phyloP scores from a whole-genome alignment of 1,139 yeast species.

The Martiniozyma asiatica region DNA sequence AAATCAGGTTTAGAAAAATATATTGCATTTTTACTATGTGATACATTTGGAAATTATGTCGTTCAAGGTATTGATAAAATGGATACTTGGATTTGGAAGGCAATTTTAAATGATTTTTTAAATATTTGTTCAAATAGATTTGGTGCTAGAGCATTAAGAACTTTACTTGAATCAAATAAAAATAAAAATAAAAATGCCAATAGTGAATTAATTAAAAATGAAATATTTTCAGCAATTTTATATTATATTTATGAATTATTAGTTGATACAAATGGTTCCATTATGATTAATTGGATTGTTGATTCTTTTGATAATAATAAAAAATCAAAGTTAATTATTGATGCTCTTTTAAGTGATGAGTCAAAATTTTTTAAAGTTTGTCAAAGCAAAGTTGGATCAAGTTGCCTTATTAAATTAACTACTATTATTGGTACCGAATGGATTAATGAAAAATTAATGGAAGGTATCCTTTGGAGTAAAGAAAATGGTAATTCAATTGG shows the following conservation, averaged over 20 bases:
- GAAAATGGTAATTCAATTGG: too few relatives aligned
- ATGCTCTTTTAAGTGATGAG: too few relatives aligned
- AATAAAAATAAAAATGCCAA: conserved; percentile 32
- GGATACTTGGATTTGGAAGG: conserved; percentile 81
- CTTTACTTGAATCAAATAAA: conserved; percentile 62
- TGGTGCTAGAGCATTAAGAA: conserved; percentile 91
- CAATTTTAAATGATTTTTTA: conserved; percentile 67
- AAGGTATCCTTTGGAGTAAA: too few relatives aligned
- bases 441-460: too few relatives aligned
- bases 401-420: too few relatives aligned
- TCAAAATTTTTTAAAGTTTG: too few relatives aligned
- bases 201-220: conserved; percentile 54
- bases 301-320: too few relatives aligned
- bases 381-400: too few relatives aligned
- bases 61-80: conserved; percentile 92
- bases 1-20: conserved; percentile 67
- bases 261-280: conserved; percentile 76
- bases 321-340: too few relatives aligned
- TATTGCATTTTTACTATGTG: conserved; percentile 77
- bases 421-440: too few relatives aligned
- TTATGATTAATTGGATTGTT: conserved; percentile 72
- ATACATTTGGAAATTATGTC: conserved; percentile 94
- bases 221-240: conserved; percentile 73
- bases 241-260: conserved; percentile 72
- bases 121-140: conserved; percentile 80